Percentiles rank a stretch among this genome's conserved stretches.
These are phyloP conservation scores for Termitomyces sp. DNA, from an alignment of 768 basidiomycete genomes.

Conservation along the genomic window DNA sequence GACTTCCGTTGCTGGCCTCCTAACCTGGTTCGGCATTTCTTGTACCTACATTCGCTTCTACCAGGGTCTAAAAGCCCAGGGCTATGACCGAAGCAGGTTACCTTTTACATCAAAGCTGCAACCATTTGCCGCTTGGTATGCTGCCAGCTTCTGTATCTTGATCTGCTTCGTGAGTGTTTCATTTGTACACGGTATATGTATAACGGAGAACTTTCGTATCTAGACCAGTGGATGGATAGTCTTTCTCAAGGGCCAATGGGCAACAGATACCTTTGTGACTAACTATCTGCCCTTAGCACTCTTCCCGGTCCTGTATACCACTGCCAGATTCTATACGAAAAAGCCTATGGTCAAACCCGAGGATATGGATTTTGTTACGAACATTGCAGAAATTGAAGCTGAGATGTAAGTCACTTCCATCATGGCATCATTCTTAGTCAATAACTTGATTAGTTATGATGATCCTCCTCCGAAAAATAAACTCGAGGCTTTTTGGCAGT, in stretches of 20 bases:
- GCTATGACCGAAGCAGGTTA: conserved; percentile 61
- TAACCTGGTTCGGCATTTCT: conserved; percentile 79
- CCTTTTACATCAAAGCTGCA: conserved; percentile 68
- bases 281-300: conserved; percentile 69
- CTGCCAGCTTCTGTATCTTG: conserved; percentile 32
- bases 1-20: conserved; percentile 61
- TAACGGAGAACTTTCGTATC: neutral
- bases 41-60: conserved; percentile 82
- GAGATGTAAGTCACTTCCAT: conserved; percentile 35
- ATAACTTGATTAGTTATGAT: conserved; percentile 38
- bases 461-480: conserved; percentile 67
- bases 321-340: conserved; percentile 49
- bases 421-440: neutral
- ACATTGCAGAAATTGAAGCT: conserved; percentile 65
- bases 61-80: conserved; percentile 75
- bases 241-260: conserved; percentile 38
- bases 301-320: conserved; percentile 73
- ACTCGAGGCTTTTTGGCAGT: conserved; percentile 67
- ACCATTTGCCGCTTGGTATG: conserved; percentile 70
- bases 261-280: conserved; percentile 67
- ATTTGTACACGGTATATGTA: neutral
- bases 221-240: conserved; percentile 41
- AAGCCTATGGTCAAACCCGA: conserved; percentile 36
- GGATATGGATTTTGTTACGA: conserved; percentile 83
- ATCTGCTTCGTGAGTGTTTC: conserved; percentile 54